phyloP scores from a whole-genome alignment of 2,329 filamentous ascomycete genomes.

The Albifimbria verrucaria region DNA sequence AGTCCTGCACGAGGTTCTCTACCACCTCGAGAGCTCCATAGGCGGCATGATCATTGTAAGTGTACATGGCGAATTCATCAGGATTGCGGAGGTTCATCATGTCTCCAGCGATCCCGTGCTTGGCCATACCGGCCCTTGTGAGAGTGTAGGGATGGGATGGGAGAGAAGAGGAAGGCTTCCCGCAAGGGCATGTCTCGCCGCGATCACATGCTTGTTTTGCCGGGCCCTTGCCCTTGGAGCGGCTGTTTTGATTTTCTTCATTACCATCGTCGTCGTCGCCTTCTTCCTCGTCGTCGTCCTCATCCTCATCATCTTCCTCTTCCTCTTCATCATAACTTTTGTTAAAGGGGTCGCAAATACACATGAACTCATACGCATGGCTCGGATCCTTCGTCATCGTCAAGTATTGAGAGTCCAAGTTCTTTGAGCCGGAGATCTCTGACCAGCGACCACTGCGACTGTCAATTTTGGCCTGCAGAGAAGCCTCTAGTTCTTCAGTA shows the following conservation, averaged over 20 bases:
- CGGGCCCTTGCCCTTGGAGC: neutral
- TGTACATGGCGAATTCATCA: constrained; percentile 37
- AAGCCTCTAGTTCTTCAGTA: neutral
- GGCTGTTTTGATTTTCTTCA: too few relatives aligned
- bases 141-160: constrained; percentile 29
- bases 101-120: constrained; percentile 16
- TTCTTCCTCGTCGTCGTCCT: constrained; percentile 10
- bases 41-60: constrained; percentile 35
- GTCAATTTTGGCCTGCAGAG: constrained; percentile 4
- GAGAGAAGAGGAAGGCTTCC: constrained; percentile 22
- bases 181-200: constrained; percentile 28
- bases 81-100: constrained; percentile 18
- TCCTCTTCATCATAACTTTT: constrained; percentile 9
- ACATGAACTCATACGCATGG: constrained; percentile 24
- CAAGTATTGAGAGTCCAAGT: constrained; percentile 26
- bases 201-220: constrained; percentile 11
- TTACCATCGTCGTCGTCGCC: neutral
- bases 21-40: constrained; percentile 37
- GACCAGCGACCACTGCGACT: constrained; percentile 25
- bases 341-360: constrained; percentile 19
- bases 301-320: constrained; percentile 12
- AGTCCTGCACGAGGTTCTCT: constrained; percentile 39
- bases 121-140: constrained; percentile 23
- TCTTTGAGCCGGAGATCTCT: constrained; percentile 29
- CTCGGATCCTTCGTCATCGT: constrained; percentile 18